Evolutionary conservation across 225 moss, liverwort and hornwort species (phyloP), one percentile per base, ranked within the genome.

Genomic region (Bryoerythrophyllum caledonicum): DNA sequence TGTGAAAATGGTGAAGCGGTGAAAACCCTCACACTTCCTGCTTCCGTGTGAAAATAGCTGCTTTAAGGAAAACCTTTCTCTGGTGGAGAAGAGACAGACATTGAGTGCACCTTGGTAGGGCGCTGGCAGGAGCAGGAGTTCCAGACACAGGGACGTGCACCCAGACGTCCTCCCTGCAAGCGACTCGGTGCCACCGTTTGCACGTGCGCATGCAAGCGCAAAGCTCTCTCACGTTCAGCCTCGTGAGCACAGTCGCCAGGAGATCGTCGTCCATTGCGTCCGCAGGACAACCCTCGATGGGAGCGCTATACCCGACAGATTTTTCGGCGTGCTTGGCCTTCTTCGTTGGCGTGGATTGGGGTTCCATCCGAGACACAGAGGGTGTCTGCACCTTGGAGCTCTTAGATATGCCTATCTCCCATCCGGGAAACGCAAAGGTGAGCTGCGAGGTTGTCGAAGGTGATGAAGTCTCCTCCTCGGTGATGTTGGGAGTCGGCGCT

Each of bases 391-490:
- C 76, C 74, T 82, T 82, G 10, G 63, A 73, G 1, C 83, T 85
- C 56, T 81, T 89, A 15, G 81, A 79, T 41, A 89, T 87, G 60
- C 87, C 89, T 51, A 87, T 79, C 54, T 79, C 83, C 91, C 91
- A 91, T 21, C 89, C 91, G n/a, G 91, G 91, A 52, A 91, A 91
- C 10, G 87, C 82, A 54, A 91, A 91, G 11, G 87, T 86, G 41
- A 91, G 80, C 43, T 81, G 83, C 25, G 83, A 81, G 63, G 52
- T 5, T 34, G 62, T 37, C 14, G 80, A n/a, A 14, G 49, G 75
- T 10, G 34, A 24, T 59, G 34, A 20, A 34, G 8, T 12, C 51
- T 3, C 20, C 43, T 65, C 64, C 19, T 63, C 54, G 8, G 21
- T 13, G 19, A 34, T 24, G 14, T 44, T 15, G 44, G 44, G 14